A percentile compares a stretch with the other conserved stretches of the same genome.
These are phyloP conservation scores for Aspergillus alliaceus DNA, from an alignment of 2,329 filamentous ascomycete genomes.

Conservation along the genomic window DNA sequence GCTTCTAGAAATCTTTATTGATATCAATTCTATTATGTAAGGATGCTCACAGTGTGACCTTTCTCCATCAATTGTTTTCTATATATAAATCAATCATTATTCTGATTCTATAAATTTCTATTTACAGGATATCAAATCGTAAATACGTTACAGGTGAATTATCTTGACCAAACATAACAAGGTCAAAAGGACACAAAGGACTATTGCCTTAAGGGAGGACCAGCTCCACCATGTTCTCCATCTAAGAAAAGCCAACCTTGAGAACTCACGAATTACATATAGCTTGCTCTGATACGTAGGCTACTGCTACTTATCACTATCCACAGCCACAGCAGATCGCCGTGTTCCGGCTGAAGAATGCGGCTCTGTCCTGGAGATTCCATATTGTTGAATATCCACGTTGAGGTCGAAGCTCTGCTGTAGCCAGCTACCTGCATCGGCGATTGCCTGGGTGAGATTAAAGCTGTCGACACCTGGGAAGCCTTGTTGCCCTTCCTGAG, in stretches of 20 bases:
- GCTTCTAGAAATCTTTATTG: too few species aligned
- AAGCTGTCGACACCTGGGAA: slow-evolving; percentile 36
- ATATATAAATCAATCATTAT: too few species aligned
- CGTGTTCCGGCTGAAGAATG: slow-evolving; percentile 12
- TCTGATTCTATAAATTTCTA: slow-evolving; percentile 5
- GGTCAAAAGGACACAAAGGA: background rate
- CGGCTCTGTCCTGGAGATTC: slow-evolving; percentile 9
- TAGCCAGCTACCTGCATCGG: slow-evolving; percentile 47
- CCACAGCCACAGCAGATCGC: slow-evolving; percentile 14
- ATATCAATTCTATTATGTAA: too few species aligned
- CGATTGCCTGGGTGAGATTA: slow-evolving; percentile 45
- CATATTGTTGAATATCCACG: slow-evolving; percentile 28
- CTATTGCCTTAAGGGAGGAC: background rate
- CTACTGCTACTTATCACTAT: slow-evolving; percentile 7
- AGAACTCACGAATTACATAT: too few species aligned
- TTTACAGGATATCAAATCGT: slow-evolving; percentile 5
- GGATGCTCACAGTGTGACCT: too few species aligned
- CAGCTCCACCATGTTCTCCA: background rate
- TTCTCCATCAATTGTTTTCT: too few species aligned
- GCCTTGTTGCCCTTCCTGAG: slow-evolving; percentile 37
- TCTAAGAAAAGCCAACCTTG: background rate
- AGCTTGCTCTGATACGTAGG: background rate
- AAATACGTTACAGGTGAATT: background rate
- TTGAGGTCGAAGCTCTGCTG: slow-evolving; percentile 45
- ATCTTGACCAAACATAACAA: background rate